phyloP scores from a whole-genome alignment of 2,329 filamentous ascomycete genomes.

The Ophiocordyceps unilateralis region DNA sequence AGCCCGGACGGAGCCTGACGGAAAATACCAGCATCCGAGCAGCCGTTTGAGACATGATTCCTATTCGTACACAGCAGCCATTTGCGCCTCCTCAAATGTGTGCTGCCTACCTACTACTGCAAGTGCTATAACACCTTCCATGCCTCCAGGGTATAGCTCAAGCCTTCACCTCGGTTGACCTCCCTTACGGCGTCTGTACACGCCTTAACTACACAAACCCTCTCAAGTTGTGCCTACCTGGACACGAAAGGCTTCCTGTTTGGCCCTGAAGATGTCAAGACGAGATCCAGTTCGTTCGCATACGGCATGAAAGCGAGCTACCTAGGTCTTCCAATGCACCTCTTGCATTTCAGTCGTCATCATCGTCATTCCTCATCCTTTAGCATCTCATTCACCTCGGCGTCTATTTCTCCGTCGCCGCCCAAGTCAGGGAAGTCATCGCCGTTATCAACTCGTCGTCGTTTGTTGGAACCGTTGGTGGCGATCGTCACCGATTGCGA shows the following conservation, averaged over 20 bases:
- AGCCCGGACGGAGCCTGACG: too few relatives aligned
- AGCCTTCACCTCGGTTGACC: too few relatives aligned
- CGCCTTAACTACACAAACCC: too few relatives aligned
- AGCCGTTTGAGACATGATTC: not conserved
- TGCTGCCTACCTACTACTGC: not conserved
- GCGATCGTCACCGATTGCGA: conserved; percentile 32
- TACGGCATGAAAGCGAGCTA: not conserved
- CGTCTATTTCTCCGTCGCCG: conserved; percentile 36
- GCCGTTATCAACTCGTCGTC: conserved; percentile 32
- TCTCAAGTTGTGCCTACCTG: too few relatives aligned
- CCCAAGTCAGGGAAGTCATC: conserved; percentile 37
- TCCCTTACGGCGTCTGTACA: too few relatives aligned
- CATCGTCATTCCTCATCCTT: conserved; percentile 16
- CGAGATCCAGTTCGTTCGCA: not conserved
- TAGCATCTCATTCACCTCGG: conserved; percentile 38
- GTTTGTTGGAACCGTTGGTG: conserved; percentile 37
- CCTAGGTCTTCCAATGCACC: not conserved
- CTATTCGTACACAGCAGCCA: not conserved
- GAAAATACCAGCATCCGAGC: not conserved
- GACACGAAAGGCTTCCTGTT: not conserved
- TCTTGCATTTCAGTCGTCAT: not conserved
- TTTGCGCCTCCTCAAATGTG: not conserved
- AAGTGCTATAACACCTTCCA: too few relatives aligned
- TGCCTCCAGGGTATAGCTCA: not conserved
- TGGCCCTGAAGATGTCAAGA: not conserved